Conservation (phyloP, 768 basidiomycete genomes). For the Thelephora aurantiotincta region DNA sequence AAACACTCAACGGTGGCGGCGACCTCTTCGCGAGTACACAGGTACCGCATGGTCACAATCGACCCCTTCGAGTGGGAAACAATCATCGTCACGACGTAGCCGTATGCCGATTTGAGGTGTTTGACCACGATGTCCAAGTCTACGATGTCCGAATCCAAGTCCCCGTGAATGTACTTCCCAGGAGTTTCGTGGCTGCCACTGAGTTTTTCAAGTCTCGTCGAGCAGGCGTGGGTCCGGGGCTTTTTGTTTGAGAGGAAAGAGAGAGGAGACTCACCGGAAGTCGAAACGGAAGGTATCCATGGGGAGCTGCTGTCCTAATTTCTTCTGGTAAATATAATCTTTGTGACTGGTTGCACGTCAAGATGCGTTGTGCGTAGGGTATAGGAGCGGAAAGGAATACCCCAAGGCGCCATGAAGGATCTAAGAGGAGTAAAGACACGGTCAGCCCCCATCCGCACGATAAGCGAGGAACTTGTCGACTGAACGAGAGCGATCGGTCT, state of each 20-base stretch:
- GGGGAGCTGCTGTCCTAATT: slow-evolving; percentile 47
- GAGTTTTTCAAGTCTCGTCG: background rate
- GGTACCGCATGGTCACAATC: slow-evolving; percentile 53
- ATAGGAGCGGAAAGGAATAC: slow-evolving; percentile 26
- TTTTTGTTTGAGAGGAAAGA: slow-evolving; percentile 4
- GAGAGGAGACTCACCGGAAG: slow-evolving; percentile 44
- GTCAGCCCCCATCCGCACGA: slow-evolving; percentile 8
- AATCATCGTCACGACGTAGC: slow-evolving; percentile 55
- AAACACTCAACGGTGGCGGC: slow-evolving; percentile 42
- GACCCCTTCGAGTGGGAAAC: slow-evolving; percentile 74
- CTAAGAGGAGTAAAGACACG: slow-evolving; percentile 22
- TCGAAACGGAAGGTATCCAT: slow-evolving; percentile 80
- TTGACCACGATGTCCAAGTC: slow-evolving; percentile 55
- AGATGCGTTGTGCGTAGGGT: background rate
- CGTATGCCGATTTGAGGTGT: slow-evolving; percentile 41
- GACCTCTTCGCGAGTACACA: slow-evolving; percentile 41
- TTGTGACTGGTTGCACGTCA: slow-evolving; percentile 44
- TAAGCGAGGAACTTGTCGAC: slow-evolving; percentile 6
- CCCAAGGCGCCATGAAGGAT: slow-evolving; percentile 73
- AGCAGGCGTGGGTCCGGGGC: background rate
- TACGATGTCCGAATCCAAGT: slow-evolving; percentile 42
- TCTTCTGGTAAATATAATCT: slow-evolving; percentile 72
- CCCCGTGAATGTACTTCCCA: slow-evolving; percentile 50
- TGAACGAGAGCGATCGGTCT: slow-evolving; percentile 53
- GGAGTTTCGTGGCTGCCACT: slow-evolving; percentile 72